Conservation (phyloP, 345 rosid genomes). For the Euphorbia tirucalli region DNA sequence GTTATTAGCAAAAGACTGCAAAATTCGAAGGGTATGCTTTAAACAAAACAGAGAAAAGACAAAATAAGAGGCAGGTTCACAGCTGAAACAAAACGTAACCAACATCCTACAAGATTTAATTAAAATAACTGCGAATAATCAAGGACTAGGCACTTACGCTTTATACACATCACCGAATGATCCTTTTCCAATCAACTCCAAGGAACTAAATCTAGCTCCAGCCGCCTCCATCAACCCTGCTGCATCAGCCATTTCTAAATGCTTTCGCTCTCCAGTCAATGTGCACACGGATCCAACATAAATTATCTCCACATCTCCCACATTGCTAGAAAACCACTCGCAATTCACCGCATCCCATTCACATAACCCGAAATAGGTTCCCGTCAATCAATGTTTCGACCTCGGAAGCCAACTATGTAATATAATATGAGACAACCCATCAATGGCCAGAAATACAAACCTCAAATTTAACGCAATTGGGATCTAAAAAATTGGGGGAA, state of each 20-base stretch:
- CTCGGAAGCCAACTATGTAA: constrained; percentile 4
- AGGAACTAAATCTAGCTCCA: constrained; percentile 70
- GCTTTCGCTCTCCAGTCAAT: constrained; percentile 5
- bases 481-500: background rate
- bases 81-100: background rate
- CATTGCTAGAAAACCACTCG: constrained; percentile 16
- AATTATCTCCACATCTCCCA: constrained; percentile 9
- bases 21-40: background rate
- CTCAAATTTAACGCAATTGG: constrained; percentile 5
- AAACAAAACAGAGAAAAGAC: background rate
- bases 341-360: background rate
- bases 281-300: constrained; percentile 13
- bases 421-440: constrained; percentile 11
- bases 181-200: constrained; percentile 93
- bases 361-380: constrained; percentile 6
- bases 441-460: background rate
- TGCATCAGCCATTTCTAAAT: constrained; percentile 65
- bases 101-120: background rate
- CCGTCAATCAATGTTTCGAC: constrained; percentile 4
- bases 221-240: constrained; percentile 79
- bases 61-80: background rate
- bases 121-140: constrained; percentile 3
- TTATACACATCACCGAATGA: constrained; percentile 98
- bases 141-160: constrained; percentile 60
- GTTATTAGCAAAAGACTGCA: background rate